These are phyloP conservation scores for Botryotinia narcissicola DNA, from an alignment of 2,329 filamentous ascomycete species.

Conservation along the genomic window DNA sequence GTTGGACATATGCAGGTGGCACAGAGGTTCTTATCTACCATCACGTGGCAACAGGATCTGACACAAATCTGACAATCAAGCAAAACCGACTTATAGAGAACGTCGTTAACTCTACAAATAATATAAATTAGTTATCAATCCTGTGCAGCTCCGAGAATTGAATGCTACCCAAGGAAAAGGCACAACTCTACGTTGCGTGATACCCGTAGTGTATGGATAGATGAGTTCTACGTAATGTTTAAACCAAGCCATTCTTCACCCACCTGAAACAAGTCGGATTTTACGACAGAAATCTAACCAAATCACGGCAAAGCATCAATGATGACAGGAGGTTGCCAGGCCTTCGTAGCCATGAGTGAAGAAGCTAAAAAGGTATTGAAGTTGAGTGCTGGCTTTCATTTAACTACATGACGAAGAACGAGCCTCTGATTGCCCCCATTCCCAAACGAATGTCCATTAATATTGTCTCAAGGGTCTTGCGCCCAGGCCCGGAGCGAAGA, in stretches of 20 bases:
- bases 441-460: background rate
- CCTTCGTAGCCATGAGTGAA: background rate
- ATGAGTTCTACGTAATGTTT: background rate
- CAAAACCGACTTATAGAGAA: background rate
- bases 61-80: background rate
- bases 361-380: too few relatives aligned
- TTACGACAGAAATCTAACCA: background rate
- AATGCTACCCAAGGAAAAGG: background rate
- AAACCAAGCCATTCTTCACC: background rate
- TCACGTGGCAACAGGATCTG: slow-evolving; percentile 1
- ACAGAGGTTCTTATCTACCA: slow-evolving; percentile 2
- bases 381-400: background rate
- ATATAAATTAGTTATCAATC: too few relatives aligned
- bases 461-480: background rate
- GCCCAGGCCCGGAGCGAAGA: background rate
- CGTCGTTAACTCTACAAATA: background rate
- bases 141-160: background rate
- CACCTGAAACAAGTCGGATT: background rate
- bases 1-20: background rate
- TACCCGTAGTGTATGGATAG: background rate
- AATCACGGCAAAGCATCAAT: background rate
- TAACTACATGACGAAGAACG: background rate
- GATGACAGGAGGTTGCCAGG: background rate
- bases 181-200: background rate
- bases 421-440: background rate